Evolutionary conservation across 176 grass and related monocot species (phyloP).

Genomic region (Eragrostis nindensis): DNA sequence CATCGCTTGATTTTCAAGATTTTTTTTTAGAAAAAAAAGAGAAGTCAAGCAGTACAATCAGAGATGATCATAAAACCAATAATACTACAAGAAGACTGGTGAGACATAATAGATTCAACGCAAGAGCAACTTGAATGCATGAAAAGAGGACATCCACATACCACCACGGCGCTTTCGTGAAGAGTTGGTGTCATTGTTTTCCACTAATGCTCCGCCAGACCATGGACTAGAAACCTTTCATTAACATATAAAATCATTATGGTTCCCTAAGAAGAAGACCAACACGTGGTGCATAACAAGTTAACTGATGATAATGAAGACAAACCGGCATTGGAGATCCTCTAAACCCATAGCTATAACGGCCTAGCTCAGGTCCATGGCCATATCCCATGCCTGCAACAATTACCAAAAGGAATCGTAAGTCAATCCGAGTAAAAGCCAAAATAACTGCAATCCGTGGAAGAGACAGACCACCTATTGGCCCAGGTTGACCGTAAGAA

Average conservation of each 20-base stretch:
- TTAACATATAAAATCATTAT: constrained; percentile 15
- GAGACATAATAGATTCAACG: constrained; percentile 4
- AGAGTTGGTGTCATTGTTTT: constrained; percentile 80
- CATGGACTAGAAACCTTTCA: constrained; percentile 78
- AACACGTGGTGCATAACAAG: constrained; percentile 9
- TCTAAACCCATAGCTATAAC: constrained; percentile 87
- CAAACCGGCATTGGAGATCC: constrained; percentile 90
- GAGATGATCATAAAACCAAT: neutral
- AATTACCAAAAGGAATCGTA: constrained; percentile 32
- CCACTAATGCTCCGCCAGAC: constrained; percentile 63
- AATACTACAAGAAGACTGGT: neutral
- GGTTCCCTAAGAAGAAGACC: neutral
- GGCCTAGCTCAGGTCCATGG: constrained; percentile 59
- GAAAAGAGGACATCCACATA: constrained; percentile 30
- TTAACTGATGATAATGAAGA: constrained; percentile 27
- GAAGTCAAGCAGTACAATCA: neutral
- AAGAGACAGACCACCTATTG: constrained; percentile 68
- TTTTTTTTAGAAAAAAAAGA: neutral
- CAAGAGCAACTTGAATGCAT: constrained; percentile 11
- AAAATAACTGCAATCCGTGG: constrained; percentile 19
- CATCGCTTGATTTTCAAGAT: constrained; percentile 13
- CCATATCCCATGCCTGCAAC: constrained; percentile 75
- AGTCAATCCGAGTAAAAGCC: constrained; percentile 27
- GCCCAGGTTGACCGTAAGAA: constrained; percentile 78
- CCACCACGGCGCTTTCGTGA: constrained; percentile 92